Conservation (phyloP, 163 green algal species). For the Scenedesmus sp. region DNA sequence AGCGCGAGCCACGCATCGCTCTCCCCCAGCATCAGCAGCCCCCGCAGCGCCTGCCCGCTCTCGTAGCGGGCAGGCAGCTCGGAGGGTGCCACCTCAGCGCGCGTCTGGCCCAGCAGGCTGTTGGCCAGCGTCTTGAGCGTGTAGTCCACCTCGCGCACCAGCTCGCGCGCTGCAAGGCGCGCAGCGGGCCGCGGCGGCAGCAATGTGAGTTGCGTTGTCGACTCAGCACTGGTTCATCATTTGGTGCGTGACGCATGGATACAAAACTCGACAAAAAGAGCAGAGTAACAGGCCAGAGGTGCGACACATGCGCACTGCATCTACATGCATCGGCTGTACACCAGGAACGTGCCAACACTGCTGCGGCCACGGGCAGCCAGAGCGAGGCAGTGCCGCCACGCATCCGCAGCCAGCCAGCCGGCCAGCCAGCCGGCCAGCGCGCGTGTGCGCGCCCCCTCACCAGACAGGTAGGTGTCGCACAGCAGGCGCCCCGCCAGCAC, state of each 20-base stretch:
- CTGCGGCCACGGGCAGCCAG: background rate
- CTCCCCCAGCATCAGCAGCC: constrained; percentile 85
- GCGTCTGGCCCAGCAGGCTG: constrained; percentile 83
- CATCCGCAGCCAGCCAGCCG: background rate
- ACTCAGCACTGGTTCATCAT: background rate
- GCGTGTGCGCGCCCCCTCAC: constrained; percentile 25
- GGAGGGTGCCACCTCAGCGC: constrained; percentile 52
- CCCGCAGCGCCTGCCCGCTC: constrained; percentile 68
- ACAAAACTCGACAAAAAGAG: no score
- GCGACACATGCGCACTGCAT: no score
- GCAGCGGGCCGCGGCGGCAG: background rate
- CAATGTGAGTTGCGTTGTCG: background rate
- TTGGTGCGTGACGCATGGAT: no score
- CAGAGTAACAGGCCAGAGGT: no score
- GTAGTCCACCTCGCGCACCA: constrained; percentile 96
- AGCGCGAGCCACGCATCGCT: constrained; percentile 96
- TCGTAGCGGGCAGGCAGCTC: constrained; percentile 53
- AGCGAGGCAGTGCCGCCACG: background rate
- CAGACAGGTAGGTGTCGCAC: constrained; percentile 96
- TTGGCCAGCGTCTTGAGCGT: constrained; percentile 89
- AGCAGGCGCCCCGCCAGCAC: constrained; percentile 91
- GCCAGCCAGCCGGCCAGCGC: background rate
- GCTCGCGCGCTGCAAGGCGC: constrained; percentile 79
- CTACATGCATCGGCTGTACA: background rate
- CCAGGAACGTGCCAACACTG: background rate